Conservation (phyloP, 768 basidiomycete genomes). For the Lactarius pseudohatsudake region DNA sequence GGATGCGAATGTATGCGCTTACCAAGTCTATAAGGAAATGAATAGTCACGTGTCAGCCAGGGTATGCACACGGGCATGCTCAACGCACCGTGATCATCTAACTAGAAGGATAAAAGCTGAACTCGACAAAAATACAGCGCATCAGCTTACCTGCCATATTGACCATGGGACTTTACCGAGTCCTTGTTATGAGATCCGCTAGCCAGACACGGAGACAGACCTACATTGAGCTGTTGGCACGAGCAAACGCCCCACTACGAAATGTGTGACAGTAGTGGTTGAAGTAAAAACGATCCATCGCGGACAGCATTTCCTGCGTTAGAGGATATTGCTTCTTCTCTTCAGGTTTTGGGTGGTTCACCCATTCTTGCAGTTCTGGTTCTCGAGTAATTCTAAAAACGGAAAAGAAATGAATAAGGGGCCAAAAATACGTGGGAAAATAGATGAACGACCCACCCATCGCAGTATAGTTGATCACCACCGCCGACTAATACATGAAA, state of each 20-base stretch:
- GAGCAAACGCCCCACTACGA: slow-evolving; percentile 84
- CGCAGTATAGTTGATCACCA: slow-evolving; percentile 91
- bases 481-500: slow-evolving; percentile 94
- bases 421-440: not conserved
- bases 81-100: slow-evolving; percentile 77
- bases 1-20: not conserved
- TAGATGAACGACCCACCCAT: slow-evolving; percentile 49
- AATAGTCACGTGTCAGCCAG: not conserved
- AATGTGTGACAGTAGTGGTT: slow-evolving; percentile 88
- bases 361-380: slow-evolving; percentile 87
- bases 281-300: slow-evolving; percentile 88
- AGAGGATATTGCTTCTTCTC: slow-evolving; percentile 59
- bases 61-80: not conserved
- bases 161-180: slow-evolving; percentile 67
- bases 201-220: slow-evolving; percentile 34
- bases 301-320: slow-evolving; percentile 66
- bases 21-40: slow-evolving; percentile 15
- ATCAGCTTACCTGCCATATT: slow-evolving; percentile 72
- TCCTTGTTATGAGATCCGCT: not conserved
- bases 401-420: not conserved
- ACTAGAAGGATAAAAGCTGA: slow-evolving; percentile 13
- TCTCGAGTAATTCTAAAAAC: slow-evolving; percentile 70
- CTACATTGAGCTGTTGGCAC: slow-evolving; percentile 88
- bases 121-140: slow-evolving; percentile 3
- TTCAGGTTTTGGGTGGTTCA: slow-evolving; percentile 55